These are phyloP conservation scores for Epichloe gansuensis DNA, from an alignment of 2,329 filamentous ascomycete species.

Conservation along the genomic window DNA sequence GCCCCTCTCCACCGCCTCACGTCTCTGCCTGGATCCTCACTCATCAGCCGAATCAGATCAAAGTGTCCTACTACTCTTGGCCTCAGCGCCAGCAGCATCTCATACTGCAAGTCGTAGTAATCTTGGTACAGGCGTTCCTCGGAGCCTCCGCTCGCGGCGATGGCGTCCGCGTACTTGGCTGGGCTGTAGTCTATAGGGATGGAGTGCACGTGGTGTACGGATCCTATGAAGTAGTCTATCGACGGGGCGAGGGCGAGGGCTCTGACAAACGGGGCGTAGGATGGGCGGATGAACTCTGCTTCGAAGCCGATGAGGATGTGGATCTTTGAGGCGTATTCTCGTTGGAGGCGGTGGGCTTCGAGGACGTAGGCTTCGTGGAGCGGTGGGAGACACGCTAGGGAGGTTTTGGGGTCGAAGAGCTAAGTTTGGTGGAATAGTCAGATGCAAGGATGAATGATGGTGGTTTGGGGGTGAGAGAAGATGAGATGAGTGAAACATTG, in stretches of 20 bases:
- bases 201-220: constrained; percentile 76
- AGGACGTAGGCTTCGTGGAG: constrained; percentile 59
- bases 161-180: constrained; percentile 44
- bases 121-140: constrained; percentile 66
- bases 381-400: constrained; percentile 34
- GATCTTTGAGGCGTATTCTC: constrained; percentile 57
- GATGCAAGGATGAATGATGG: background rate
- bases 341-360: constrained; percentile 62
- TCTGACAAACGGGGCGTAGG: constrained; percentile 43
- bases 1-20: constrained; percentile 47
- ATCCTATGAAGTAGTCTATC: constrained; percentile 87
- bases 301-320: constrained; percentile 83
- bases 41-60: constrained; percentile 76
- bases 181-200: constrained; percentile 82
- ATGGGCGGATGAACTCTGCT: constrained; percentile 75
- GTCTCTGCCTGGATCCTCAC: constrained; percentile 51
- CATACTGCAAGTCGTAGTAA: constrained; percentile 80
- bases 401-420: constrained; percentile 36
- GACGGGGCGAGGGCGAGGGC: constrained; percentile 46
- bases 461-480: background rate
- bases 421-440: constrained; percentile 12
- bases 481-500: too few species aligned
- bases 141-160: constrained; percentile 26
- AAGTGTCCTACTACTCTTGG: constrained; percentile 87
- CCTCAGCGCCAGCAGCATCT: constrained; percentile 60